Conservation (phyloP, 2,329 filamentous ascomycete genomes). For the Biscogniauxia sp. region DNA sequence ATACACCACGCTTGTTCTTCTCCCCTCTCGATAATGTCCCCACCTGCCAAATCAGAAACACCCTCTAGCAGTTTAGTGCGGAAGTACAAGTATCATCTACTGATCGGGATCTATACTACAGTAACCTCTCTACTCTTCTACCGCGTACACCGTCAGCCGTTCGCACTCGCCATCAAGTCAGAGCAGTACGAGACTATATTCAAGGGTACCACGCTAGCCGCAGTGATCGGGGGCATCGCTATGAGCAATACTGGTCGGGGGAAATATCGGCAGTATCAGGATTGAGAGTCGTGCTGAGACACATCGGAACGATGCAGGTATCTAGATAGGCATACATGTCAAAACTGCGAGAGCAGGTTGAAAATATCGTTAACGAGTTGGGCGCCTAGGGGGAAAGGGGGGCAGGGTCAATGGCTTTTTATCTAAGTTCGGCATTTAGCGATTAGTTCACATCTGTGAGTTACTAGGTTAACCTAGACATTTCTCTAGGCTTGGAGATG, state of each 20-base stretch:
- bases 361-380: too few species aligned
- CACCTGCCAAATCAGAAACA: neutral
- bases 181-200: constrained; percentile 18
- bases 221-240: constrained; percentile 10
- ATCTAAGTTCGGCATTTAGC: too few species aligned
- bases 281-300: neutral
- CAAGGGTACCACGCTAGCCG: constrained; percentile 12
- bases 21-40: too few species aligned
- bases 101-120: constrained; percentile 69
- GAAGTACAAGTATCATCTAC: constrained; percentile 59
- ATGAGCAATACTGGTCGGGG: constrained; percentile 11
- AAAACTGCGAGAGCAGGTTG: too few species aligned
- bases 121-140: constrained; percentile 28
- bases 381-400: too few species aligned
- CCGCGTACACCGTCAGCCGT: constrained; percentile 14
- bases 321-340: too few species aligned
- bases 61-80: neutral
- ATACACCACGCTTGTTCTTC: neutral
- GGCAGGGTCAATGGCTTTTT: too few species aligned
- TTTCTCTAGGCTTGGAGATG: too few species aligned
- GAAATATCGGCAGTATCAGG: constrained; percentile 13
- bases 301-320: too few species aligned
- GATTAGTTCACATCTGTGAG: too few species aligned
- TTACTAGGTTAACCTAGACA: too few species aligned
- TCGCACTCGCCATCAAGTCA: constrained; percentile 6